Base-by-base conservation (phyloP, 2,329 filamentous ascomycete species). In the Sclerotinia nivalis region DNA sequence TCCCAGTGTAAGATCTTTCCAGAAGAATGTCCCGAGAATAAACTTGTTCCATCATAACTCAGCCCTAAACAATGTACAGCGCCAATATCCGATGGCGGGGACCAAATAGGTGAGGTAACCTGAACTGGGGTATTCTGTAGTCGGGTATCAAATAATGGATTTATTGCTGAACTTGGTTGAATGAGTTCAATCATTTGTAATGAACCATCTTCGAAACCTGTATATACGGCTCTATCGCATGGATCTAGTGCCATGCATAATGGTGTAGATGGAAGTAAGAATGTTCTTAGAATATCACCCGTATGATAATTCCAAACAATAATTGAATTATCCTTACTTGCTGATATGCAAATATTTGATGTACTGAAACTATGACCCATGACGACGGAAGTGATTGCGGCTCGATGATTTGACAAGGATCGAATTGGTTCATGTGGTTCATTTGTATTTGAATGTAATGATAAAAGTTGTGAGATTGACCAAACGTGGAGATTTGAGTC, bases 401-500 rank as follows among this genome's bases (percentile, higher is more conserved):
- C 89, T 47, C 91, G 87, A 79, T 96, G 93, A 74, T 91, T 90
- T 40, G 91, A 89, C 71, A 99, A 88, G 6, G 91, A 94, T 71
- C 89, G 86, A 62, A 93, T 83, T 2, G 95, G 94, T 74, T 93
- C 89, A 81, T 81, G 87, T 77, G 86, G 85, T 68, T 82, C 83
- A 64, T 83, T 83, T 31, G 83, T 80, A 73, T 85, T 82, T 34
- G 83, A 80, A 73, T 85, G 81, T 69, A 87, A 80, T 71, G 88
- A 86, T 3, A 97, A 85, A 15, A 98, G 86, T 34, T 86, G 85
- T 4, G 91, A 85, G 66, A 97, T 81, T 1, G 93, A 93, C 96
- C 96, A 99, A 71, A 98, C 90, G 80, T 97, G 93, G 72, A 97
- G 86, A 79, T 93, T 97, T 66, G 93, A 92, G 82, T 99, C 96